Percentiles rank a stretch among this genome's conserved stretches.
Conservation (phyloP, 768 basidiomycete genomes). For the Pulveroboletus sp. region DNA sequence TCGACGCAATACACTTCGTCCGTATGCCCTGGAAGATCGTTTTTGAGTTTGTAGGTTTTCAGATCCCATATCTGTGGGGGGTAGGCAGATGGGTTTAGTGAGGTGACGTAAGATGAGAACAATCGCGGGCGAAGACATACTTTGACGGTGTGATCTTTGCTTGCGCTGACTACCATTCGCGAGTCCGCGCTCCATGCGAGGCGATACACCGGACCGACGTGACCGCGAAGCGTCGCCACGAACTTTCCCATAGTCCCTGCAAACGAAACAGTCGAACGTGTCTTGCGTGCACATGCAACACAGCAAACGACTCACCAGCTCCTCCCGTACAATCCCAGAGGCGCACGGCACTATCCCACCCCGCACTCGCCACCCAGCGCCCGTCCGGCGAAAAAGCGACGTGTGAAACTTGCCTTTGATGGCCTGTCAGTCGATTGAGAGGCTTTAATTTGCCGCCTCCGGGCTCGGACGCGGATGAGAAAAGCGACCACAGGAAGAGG, state of each 20-base stretch:
- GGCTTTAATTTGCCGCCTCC: slow-evolving; percentile 58
- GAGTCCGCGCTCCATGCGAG: slow-evolving; percentile 95
- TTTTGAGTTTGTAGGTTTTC: slow-evolving; percentile 92
- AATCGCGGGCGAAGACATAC: slow-evolving; percentile 39
- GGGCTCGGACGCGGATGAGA: slow-evolving; percentile 42
- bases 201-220: slow-evolving; percentile 92
- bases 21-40: slow-evolving; percentile 91
- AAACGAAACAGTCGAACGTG: not conserved
- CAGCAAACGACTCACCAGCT: slow-evolving; percentile 37
- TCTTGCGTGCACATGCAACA: not conserved
- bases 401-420: slow-evolving; percentile 92
- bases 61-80: slow-evolving; percentile 81
- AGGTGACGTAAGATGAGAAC: too few relatives aligned
- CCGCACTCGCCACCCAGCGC: slow-evolving; percentile 84
- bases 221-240: slow-evolving; percentile 84
- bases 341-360: slow-evolving; percentile 87
- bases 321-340: slow-evolving; percentile 74
- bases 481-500: slow-evolving; percentile 90
- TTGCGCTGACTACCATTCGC: slow-evolving; percentile 86
- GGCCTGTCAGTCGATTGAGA: slow-evolving; percentile 79
- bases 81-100: not conserved
- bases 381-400: slow-evolving; percentile 96
- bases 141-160: slow-evolving; percentile 95
- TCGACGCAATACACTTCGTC: slow-evolving; percentile 99
- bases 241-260: slow-evolving; percentile 73